Evolutionary conservation across 2,329 filamentous ascomycete species (phyloP).

Genomic region (Stachybotrys chlorohalonatus): DNA sequence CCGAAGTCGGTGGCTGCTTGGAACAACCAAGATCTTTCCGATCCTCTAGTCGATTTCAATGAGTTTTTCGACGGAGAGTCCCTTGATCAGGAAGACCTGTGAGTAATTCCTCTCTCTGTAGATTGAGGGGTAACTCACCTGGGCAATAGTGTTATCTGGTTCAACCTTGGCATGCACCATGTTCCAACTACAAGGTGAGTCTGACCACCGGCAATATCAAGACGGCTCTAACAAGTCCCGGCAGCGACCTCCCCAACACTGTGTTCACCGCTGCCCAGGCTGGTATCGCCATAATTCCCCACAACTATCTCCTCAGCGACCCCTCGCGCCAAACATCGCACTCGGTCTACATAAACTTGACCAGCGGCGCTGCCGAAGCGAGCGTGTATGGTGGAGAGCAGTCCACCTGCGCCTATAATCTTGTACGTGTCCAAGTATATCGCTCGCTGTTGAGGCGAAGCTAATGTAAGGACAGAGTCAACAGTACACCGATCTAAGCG

Average conservation of each 20-base stretch:
- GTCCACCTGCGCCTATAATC: neutral
- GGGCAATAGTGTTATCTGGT: conserved; percentile 31
- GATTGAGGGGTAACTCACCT: neutral
- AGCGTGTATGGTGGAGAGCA: neutral
- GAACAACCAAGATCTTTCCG: conserved; percentile 32
- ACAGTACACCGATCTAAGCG: neutral
- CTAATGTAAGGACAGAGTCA: neutral
- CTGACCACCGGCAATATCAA: neutral
- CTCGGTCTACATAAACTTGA: neutral
- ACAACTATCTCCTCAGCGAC: conserved; percentile 24
- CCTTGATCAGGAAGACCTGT: conserved; percentile 24
- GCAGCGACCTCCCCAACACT: conserved; percentile 37
- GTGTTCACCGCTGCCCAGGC: conserved; percentile 5
- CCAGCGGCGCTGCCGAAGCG: neutral
- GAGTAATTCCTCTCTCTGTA: neutral
- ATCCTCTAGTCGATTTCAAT: conserved; percentile 39
- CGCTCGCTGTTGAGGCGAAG: neutral
- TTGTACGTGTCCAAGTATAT: neutral
- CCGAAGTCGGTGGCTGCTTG: conserved; percentile 32
- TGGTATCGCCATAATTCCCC: neutral
- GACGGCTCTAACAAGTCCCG: neutral
- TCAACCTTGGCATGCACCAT: conserved; percentile 49
- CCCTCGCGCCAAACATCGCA: neutral
- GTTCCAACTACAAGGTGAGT: conserved; percentile 34
- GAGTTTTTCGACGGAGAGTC: conserved; percentile 34